A percentile compares a stretch with the other conserved stretches of the same genome.
Evolutionary conservation across 176 grass and related monocot species (phyloP).

Genomic region (Zoysia japonica): DNA sequence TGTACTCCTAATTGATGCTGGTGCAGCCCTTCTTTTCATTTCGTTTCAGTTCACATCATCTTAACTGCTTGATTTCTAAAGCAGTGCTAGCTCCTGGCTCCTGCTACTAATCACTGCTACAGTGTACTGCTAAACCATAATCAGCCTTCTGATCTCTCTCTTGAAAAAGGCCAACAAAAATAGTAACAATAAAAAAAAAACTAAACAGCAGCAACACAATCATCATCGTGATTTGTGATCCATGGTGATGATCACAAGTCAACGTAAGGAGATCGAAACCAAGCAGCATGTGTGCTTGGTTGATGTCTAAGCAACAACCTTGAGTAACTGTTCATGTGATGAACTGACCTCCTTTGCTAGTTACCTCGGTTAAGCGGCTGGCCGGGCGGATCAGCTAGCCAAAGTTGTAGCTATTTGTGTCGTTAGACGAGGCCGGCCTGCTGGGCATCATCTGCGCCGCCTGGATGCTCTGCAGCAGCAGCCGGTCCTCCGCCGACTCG

Average conservation of each 20-base stretch:
- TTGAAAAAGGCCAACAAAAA: conserved; percentile 33
- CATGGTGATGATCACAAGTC: not conserved
- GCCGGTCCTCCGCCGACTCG: conserved; percentile 52
- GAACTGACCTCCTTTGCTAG: not conserved
- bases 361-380: conserved; percentile 5
- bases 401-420: conserved; percentile 67
- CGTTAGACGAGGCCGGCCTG: conserved; percentile 58
- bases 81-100: not conserved
- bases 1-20: not conserved
- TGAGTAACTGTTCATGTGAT: not conserved
- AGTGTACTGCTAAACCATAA: not conserved
- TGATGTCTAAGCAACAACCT: not conserved
- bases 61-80: not conserved
- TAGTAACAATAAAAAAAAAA: not conserved
- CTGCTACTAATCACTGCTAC: no score
- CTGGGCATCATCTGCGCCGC: conserved; percentile 60
- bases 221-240: not conserved
- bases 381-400: conserved; percentile 10
- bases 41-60: conserved; percentile 27
- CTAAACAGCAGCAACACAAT: not conserved
- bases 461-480: conserved; percentile 62
- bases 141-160: not conserved
- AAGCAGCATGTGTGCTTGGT: not conserved
- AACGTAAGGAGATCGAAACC: no score
- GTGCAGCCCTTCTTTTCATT: not conserved